Evolutionary conservation across 768 basidiomycete genomes (phyloP).

Genomic region (Rickenella mellea): DNA sequence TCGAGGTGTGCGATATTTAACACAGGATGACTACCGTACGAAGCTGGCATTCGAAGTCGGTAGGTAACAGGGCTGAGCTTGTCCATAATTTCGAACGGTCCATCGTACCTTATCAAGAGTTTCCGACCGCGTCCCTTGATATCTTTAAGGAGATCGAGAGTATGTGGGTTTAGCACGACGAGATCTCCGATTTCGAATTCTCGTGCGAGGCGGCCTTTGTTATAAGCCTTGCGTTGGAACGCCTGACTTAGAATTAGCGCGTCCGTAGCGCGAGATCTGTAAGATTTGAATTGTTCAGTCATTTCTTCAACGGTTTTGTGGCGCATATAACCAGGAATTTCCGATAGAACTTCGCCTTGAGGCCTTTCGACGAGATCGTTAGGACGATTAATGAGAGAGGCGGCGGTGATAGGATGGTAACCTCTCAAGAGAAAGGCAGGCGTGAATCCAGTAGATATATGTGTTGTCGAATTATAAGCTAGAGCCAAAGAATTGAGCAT

Average conservation of each 20-base stretch:
- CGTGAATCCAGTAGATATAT: slow-evolving; percentile 18
- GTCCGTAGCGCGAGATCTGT: slow-evolving; percentile 5
- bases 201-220: slow-evolving; percentile 3
- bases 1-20: slow-evolving; percentile 25
- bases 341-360: slow-evolving; percentile 28
- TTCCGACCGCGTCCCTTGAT: slow-evolving; percentile 20
- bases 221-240: slow-evolving; percentile 10
- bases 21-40: slow-evolving; percentile 21
- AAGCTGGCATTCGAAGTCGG: slow-evolving; percentile 17
- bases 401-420: slow-evolving; percentile 16
- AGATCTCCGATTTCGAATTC: slow-evolving; percentile 21
- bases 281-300: slow-evolving; percentile 3
- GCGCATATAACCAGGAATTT: slow-evolving; percentile 11
- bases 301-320: slow-evolving; percentile 5
- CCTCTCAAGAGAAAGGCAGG: slow-evolving; percentile 25
- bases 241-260: slow-evolving; percentile 7
- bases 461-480: slow-evolving; percentile 19
- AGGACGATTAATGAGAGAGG: slow-evolving; percentile 22
- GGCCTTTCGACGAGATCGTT: slow-evolving; percentile 19
- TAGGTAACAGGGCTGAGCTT: slow-evolving; percentile 21
- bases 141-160: slow-evolving; percentile 11
- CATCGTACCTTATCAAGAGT: slow-evolving; percentile 18
- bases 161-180: slow-evolving; percentile 19
- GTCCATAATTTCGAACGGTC: slow-evolving; percentile 20
- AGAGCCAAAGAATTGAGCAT: slow-evolving; percentile 23